Base-by-base conservation (phyloP, 768 basidiomycete genomes). In the Arthromyces matolae region DNA sequence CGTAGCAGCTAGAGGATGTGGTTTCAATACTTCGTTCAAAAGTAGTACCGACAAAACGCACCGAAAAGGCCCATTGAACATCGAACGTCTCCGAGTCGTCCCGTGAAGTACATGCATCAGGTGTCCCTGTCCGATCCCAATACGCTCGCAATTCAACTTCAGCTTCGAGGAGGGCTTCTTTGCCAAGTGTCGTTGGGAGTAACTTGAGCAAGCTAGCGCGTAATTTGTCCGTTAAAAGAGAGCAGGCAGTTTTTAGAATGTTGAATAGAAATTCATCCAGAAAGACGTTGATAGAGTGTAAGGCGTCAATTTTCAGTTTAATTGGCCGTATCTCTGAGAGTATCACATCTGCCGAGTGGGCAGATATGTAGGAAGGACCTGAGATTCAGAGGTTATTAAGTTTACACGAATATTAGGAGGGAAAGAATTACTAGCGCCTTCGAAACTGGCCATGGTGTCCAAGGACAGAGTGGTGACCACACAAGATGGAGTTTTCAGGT, bases 291-390 rank as follows among this genome's bases (percentile, higher is more conserved):
- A 93, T 79, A 50, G 79, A 77, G 50, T 71, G 73, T 39, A 96
- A 80, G n/a, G 89, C 86, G 43, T 92, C 83, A 16, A 75, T 61
- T 54, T 84, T 82, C 67, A 95, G 80, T 63, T 83, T 86, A 55
- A 90, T 93, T n/a, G 91, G 90, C 16, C 93, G 84, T 46, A 94
- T 81, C 58, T 97, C 93, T 50, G 89, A 92, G 44, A 97, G 83
- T 60, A 96, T 86, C 52, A 91, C 82, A 68, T 95, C 91, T 36
- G 93, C 91, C 27, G 90, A 92, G 54, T 83, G 80, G 12, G 82
- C 67, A 22, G 88, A 91, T 52, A 96, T 81, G 68, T 91, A 97
- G 43, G 71, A 75, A 2, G 89, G 87, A 45, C 81, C 79, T 77
- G 57, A 40, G 27, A 31, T 25, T 29, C 35, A 51, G 60, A 46